Base-by-base conservation (phyloP, 768 basidiomycete genomes). In the Mrakia gelida region DNA sequence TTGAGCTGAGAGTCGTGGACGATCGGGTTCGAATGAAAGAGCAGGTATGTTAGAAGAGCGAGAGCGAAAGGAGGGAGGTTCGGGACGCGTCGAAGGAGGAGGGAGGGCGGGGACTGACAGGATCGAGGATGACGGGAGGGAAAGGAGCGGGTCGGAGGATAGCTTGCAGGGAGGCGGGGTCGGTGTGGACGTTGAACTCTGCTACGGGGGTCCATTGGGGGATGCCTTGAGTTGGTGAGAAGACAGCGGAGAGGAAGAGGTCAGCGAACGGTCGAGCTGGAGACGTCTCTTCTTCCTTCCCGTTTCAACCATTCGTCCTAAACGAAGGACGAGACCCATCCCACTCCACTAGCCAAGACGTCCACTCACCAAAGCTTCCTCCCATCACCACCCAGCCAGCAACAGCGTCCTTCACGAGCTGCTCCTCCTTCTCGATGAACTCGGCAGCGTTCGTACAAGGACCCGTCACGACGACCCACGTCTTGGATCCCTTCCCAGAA, bases 381-480 rank as follows among this genome's bases (percentile, higher is more conserved):
- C 94, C 94, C 94, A 96, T 95, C 81, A 93, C 91, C 10, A 92
- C 91, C 79, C 92, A 88, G 79, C 91, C 88, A 78, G 90, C 89
- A 8, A 93, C 84, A 15, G 86, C 90, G 3, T 85, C 85, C 38
- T 75, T 63, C 28, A 88, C 79, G 4, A 90, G 84, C 41, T 89
- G 86, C 0, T 89, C 88, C 74, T 85, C 86, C 21, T 85, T 81
- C 77, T 86, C 86, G 26, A 90, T 86, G 80, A 92, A 91, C 9
- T 91, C 84, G 0, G 90, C 91, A 52, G 92, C 87, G 80, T 95
- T 96, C 28, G 94, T 95, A 89, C 93, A 89, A 1, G 94, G 92
- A 0, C 94, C 94, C 5, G 88, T 90, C 0, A 93, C 92, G 1
- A 93, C 88, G 3, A 96, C 81, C 0, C 89, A 88, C 16, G 91